Base-by-base conservation (phyloP, 768 basidiomycete species). In the Amanita inopinata region DNA sequence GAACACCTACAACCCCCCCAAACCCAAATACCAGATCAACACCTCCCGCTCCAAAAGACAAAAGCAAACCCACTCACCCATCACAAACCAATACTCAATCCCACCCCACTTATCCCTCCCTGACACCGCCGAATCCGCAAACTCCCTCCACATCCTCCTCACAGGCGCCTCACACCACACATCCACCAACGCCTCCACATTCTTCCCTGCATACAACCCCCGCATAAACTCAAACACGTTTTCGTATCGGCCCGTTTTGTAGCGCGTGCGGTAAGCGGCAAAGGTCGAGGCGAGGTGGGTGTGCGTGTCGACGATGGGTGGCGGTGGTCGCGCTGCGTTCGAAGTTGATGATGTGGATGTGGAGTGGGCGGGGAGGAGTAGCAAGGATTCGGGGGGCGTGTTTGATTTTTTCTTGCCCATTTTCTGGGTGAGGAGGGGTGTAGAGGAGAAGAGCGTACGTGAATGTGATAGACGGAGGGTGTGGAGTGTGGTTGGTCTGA, bases 81-180 rank as follows among this genome's bases (percentile, higher is more conserved):
- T 80, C 28, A 83, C 83, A 47, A 90, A 91, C 76, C 79, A 84
- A 56, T 91, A 90, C 40, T 77, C 72, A 18, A 85, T 60, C 0
- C 76, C 81, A 15, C 69, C 73, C 87, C 86, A 89, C 32, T 67
- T 61, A 37, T 73, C 71, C 41, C 73, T 65, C 22, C 59, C 56
- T 0, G 63, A 67, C 45, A 80, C 20, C 2, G 83, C 83, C 1
- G 79, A 76, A 57, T 87, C 81, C 1, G 87, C 87, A 33, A 85
- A 65, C 47, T 80, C 80, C 51, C 65, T 73, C 85, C 85, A 89
- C 5, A 65, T 14, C 24, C 48, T 62, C 46, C 63, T 64, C 10
- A 86, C 76, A 0, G 87, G 83, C 0, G 82, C 83, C 53, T 90
- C 89, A 50, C 89, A 92, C 82, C 85, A 92, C 2, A 92, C 89